Percentiles rank a stretch among this genome's conserved stretches.
phyloP scores from a whole-genome alignment of 257 asterid genomes.

The Cinchona pubescens region DNA sequence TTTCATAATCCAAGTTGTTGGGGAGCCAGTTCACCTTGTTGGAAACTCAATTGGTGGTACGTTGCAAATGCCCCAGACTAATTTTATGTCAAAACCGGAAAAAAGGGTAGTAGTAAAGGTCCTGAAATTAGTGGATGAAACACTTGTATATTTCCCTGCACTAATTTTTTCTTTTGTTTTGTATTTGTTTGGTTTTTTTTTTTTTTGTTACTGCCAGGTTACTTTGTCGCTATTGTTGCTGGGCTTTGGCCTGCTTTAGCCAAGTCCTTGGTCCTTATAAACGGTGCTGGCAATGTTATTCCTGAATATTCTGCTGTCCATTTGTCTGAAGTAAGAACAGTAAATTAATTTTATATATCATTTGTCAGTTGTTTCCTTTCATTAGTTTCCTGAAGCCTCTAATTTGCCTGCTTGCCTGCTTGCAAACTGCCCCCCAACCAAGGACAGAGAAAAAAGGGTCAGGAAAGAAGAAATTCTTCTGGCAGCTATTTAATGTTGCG shows the following conservation, averaged over 20 bases:
- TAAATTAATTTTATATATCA: constrained; percentile 1
- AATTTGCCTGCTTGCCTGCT: not conserved
- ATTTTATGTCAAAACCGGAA: not conserved
- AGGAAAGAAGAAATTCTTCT: not conserved
- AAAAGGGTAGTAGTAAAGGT: no score
- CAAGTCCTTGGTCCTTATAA: constrained; percentile 75
- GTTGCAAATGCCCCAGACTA: constrained; percentile 22
- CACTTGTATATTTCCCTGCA: no score
- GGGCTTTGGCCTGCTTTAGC: constrained; percentile 72
- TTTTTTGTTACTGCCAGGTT: constrained; percentile 52
- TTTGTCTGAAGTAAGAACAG: constrained; percentile 52
- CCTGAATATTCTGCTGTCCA: constrained; percentile 50
- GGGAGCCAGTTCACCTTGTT: constrained; percentile 84
- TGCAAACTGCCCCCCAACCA: constrained; percentile 4
- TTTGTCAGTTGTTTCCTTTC: constrained; percentile 7
- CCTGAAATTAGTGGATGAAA: no score
- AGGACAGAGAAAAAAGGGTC: not conserved
- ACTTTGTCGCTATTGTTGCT: constrained; percentile 64
- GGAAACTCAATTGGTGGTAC: constrained; percentile 97
- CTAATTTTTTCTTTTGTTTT: no score
- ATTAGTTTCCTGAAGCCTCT: constrained; percentile 1
- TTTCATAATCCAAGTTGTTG: constrained; percentile 73
- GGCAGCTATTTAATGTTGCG: not conserved
- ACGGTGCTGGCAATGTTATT: constrained; percentile 66
- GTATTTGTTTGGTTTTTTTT: no score